phyloP scores from a whole-genome alignment of 2,329 filamentous ascomycete species.

The Fusarium phyllophilum region DNA sequence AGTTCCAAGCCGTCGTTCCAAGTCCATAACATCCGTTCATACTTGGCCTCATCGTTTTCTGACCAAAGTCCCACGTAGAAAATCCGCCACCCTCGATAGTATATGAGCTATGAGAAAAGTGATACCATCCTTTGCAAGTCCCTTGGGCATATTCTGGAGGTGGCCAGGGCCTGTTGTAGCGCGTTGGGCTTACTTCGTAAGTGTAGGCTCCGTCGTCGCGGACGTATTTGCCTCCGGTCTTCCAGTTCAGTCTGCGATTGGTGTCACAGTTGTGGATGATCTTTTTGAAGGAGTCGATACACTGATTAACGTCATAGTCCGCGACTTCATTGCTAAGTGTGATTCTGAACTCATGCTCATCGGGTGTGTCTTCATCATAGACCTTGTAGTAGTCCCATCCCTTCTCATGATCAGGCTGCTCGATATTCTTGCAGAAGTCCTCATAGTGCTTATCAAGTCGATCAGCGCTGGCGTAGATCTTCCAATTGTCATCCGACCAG shows the following conservation, averaged over 20 bases:
- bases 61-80: neutral
- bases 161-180: neutral
- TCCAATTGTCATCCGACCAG: neutral
- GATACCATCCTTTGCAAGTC: neutral
- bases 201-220: neutral
- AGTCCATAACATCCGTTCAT: slow-evolving; percentile 2
- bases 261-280: slow-evolving; percentile 1
- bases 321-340: neutral
- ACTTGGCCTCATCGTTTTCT: slow-evolving; percentile 1
- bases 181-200: neutral
- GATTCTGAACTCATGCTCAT: slow-evolving; percentile 7
- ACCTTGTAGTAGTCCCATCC: neutral
- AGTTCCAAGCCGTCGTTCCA: neutral
- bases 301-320: neutral
- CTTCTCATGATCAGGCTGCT: neutral
- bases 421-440: neutral
- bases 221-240: neutral
- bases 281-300: slow-evolving; percentile 6
- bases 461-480: neutral
- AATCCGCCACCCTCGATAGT: neutral
- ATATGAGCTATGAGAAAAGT: neutral
- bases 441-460: neutral
- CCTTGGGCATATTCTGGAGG: neutral
- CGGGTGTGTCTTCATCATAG: neutral
- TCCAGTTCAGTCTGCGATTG: neutral